phyloP scores from a whole-genome alignment of 2,329 filamentous ascomycete species.

The Fusarium oligoseptatum region DNA sequence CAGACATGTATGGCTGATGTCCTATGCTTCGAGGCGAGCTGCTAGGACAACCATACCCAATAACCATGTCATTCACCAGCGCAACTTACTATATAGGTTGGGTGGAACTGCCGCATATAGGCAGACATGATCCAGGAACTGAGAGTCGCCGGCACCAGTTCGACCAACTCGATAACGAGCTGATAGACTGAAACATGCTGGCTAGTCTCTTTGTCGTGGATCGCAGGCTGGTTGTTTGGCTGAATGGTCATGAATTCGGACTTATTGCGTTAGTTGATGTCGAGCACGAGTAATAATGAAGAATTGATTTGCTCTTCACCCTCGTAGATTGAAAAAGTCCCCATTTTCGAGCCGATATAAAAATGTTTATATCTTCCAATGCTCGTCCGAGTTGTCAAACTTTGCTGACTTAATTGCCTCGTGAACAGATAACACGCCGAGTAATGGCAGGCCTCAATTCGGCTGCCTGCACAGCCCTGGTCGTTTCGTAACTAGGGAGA shows the following conservation, averaged over 20 bases:
- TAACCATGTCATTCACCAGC: conserved; percentile 3
- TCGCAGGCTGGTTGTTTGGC: conserved; percentile 2
- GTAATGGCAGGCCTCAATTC: conserved; percentile 23
- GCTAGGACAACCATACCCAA: background rate
- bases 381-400: background rate
- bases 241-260: conserved; percentile 38
- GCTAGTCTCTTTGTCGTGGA: conserved; percentile 14
- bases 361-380: conserved; percentile 18
- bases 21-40: background rate
- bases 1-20: background rate
- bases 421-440: background rate
- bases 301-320: background rate
- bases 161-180: conserved; percentile 31
- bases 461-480: conserved; percentile 3
- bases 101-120: conserved; percentile 35
- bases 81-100: conserved; percentile 34
- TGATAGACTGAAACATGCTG: conserved; percentile 26
- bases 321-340: background rate
- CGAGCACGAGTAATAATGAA: background rate
- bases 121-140: conserved; percentile 41
- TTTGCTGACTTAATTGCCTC: background rate
- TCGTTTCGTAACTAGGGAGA: background rate
- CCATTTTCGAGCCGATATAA: background rate
- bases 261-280: conserved; percentile 10
- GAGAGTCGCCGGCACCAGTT: conserved; percentile 38